These are phyloP conservation scores for Phalaenopsis aphrodite DNA, from an alignment of 106 monocot species.

Conservation along the genomic window DNA sequence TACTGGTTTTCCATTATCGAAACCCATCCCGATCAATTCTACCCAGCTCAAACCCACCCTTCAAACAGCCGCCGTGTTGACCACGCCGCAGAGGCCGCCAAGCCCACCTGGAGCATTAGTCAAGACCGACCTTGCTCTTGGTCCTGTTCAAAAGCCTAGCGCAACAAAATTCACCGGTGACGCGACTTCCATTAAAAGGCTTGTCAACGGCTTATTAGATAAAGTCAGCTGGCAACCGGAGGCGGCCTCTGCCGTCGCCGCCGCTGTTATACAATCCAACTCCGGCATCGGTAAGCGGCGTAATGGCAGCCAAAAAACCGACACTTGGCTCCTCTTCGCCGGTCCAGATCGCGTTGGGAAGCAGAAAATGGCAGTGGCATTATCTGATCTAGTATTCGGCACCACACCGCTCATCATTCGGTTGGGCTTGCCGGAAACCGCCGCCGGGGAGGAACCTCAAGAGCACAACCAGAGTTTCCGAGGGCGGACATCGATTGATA, in stretches of 20 bases:
- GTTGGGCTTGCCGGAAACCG: conserved; percentile 9
- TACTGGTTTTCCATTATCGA: conserved; percentile 4
- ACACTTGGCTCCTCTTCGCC: conserved; percentile 71
- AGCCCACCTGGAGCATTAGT: conserved; percentile 44
- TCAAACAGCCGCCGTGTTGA: not conserved
- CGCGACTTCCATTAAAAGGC: conserved; percentile 56
- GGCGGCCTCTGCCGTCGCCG: conserved; percentile 62
- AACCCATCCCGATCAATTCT: conserved; percentile 1
- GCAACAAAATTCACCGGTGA: conserved; percentile 15
- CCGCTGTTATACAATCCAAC: conserved; percentile 47
- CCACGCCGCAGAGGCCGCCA: conserved; percentile 2
- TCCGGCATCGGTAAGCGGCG: conserved; percentile 44
- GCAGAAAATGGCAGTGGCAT: conserved; percentile 62
- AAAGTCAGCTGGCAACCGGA: conserved; percentile 80
- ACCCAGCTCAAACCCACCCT: conserved; percentile 1
- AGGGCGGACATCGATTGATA: conserved; percentile 43
- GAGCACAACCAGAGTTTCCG: conserved; percentile 21
- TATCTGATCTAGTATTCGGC: conserved; percentile 61
- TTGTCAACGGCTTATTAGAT: conserved; percentile 59
- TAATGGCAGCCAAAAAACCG: conserved; percentile 20
- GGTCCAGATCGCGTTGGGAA: conserved; percentile 76
- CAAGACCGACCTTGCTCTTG: conserved; percentile 52
- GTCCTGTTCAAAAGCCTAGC: conserved; percentile 10
- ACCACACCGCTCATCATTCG: conserved; percentile 28
- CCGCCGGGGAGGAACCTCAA: conserved; percentile 11